These are phyloP conservation scores for Sporothrix schenckii DNA, from an alignment of 2,329 filamentous ascomycete species.

Conservation along the genomic window DNA sequence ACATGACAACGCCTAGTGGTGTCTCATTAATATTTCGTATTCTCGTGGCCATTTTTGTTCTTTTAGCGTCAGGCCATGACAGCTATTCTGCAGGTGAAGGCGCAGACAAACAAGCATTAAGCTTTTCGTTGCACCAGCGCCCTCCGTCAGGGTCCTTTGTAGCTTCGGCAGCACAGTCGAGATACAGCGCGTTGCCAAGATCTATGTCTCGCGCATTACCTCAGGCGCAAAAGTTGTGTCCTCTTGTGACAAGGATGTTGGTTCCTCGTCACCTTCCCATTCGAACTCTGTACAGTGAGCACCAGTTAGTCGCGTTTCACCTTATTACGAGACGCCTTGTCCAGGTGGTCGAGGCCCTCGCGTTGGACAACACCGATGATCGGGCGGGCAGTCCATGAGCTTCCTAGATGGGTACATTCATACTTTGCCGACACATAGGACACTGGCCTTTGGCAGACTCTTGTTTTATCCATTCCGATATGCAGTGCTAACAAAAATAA, in stretches of 20 bases:
- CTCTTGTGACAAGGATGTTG: constrained; percentile 29
- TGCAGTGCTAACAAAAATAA: constrained; percentile 73
- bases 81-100: too few relatives aligned
- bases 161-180: not conserved
- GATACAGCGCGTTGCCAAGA: not conserved
- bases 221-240: constrained; percentile 1
- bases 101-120: too few relatives aligned
- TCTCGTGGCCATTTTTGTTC: not conserved
- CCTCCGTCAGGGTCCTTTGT: not conserved
- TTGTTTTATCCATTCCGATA: constrained; percentile 93
- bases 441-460: constrained; percentile 92
- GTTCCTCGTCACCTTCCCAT: constrained; percentile 39
- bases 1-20: not conserved
- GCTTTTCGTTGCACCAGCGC: too few relatives aligned
- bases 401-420: constrained; percentile 36
- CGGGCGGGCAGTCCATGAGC: not conserved
- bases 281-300: constrained; percentile 41
- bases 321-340: not conserved
- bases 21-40: not conserved
- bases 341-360: not conserved
- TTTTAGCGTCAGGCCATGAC: too few relatives aligned
- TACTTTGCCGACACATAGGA: constrained; percentile 97
- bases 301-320: not conserved
- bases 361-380: not conserved
- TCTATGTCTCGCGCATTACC: not conserved